Conservation (phyloP, 805 yeast genomes). For the Myxozyma udenii region DNA sequence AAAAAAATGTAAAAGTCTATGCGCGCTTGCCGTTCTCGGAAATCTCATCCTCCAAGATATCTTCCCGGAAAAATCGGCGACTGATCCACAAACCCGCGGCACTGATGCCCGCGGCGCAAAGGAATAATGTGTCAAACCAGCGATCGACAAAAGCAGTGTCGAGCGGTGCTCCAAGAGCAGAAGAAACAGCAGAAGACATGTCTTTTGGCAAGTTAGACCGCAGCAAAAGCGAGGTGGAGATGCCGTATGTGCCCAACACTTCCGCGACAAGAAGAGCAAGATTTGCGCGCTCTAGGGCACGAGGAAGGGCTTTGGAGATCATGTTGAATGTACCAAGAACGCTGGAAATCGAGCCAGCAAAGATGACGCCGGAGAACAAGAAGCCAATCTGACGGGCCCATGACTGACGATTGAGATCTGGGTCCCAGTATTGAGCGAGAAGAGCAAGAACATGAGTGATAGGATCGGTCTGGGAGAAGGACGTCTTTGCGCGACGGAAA, state of each 20-base stretch:
- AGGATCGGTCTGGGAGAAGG: slow-evolving; percentile 31
- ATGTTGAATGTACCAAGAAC: slow-evolving; percentile 39
- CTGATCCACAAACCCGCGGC: slow-evolving; percentile 32
- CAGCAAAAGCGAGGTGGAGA: slow-evolving; percentile 43
- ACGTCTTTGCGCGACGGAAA: slow-evolving; percentile 20
- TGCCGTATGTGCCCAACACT: slow-evolving; percentile 41
- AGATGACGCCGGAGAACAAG: slow-evolving; percentile 40
- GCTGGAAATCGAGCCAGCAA: slow-evolving; percentile 40
- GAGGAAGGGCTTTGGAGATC: slow-evolving; percentile 37
- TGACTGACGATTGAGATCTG: slow-evolving; percentile 36
- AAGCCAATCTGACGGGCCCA: slow-evolving; percentile 44
- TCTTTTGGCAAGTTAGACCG: slow-evolving; percentile 42
- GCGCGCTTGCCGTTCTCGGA: slow-evolving; percentile 30
- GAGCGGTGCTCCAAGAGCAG: slow-evolving; percentile 43
- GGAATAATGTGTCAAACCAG: slow-evolving; percentile 41
- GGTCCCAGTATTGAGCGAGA: slow-evolving; percentile 29
- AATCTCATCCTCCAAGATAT: slow-evolving; percentile 26
- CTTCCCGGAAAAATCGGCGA: slow-evolving; percentile 22
- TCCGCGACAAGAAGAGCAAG: slow-evolving; percentile 38
- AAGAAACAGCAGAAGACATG: slow-evolving; percentile 42
- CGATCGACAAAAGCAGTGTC: slow-evolving; percentile 40
- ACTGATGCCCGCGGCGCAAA: slow-evolving; percentile 35
- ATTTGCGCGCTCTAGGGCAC: slow-evolving; percentile 29
- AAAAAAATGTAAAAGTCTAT: no score
- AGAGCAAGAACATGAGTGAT: slow-evolving; percentile 30